Conservation (phyloP, 2,329 filamentous ascomycete species). For the Trichoderma hamatum region DNA sequence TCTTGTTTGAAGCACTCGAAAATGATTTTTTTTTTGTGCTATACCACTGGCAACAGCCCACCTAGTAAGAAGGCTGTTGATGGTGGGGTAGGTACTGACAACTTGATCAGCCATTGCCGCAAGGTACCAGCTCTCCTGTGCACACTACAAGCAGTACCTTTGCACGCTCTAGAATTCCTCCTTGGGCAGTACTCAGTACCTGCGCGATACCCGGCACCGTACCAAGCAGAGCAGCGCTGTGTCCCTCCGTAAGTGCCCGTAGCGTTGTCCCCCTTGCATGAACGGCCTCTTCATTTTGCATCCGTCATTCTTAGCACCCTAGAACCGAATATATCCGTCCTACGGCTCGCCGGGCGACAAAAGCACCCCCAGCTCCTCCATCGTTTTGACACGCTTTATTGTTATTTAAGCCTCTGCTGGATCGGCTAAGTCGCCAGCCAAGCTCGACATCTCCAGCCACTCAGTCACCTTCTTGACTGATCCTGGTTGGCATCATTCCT, state of each 20-base stretch:
- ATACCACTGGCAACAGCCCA: not conserved
- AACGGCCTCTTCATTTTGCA: slow-evolving; percentile 15
- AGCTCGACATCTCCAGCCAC: not conserved
- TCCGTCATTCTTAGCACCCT: slow-evolving; percentile 16
- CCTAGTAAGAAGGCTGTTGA: not conserved
- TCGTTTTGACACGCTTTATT: not conserved
- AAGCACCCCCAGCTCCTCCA: not conserved
- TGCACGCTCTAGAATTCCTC: not conserved
- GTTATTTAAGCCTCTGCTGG: not conserved
- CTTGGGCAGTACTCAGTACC: not conserved
- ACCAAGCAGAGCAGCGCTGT: not conserved
- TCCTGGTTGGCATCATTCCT: slow-evolving; percentile 10
- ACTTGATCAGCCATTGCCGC: not conserved
- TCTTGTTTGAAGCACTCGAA: not conserved
- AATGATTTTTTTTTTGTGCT: not conserved
- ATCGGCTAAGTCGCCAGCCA: not conserved
- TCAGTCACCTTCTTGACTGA: not conserved
- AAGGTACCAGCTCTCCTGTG: not conserved
- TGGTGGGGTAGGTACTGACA: not conserved
- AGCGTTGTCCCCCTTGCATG: slow-evolving; percentile 15
- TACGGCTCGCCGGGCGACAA: not conserved
- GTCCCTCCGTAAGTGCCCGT: slow-evolving; percentile 22
- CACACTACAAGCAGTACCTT: not conserved
- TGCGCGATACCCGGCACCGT: not conserved
- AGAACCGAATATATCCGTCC: slow-evolving; percentile 22